Percentiles rank a stretch among this genome's conserved stretches.
These are phyloP conservation scores for Vigna radiata DNA, from an alignment of 306 rosid genomes.

Conservation along the genomic window DNA sequence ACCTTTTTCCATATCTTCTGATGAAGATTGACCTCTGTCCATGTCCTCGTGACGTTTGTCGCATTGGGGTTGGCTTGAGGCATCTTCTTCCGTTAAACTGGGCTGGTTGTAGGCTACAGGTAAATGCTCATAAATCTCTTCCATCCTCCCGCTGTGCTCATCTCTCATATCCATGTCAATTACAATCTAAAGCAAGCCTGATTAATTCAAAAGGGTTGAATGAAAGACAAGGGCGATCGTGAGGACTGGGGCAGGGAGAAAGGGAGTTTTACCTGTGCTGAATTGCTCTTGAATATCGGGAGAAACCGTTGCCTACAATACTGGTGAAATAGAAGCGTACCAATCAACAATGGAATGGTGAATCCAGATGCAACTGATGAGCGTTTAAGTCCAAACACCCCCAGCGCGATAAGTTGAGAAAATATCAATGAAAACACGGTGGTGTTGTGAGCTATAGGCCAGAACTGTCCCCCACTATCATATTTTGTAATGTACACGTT, in stretches of 20 bases:
- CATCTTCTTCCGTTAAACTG: slow-evolving; percentile 29
- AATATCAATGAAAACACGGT: slow-evolving; percentile 69
- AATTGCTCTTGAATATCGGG: slow-evolving; percentile 60
- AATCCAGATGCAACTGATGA: slow-evolving; percentile 87
- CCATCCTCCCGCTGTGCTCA: slow-evolving; percentile 64
- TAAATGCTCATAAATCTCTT: slow-evolving; percentile 60
- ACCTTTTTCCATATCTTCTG: slow-evolving; percentile 64
- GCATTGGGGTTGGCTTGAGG: slow-evolving; percentile 39
- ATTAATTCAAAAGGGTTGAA: slow-evolving; percentile 26
- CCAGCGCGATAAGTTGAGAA: slow-evolving; percentile 85
- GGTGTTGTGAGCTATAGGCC: slow-evolving; percentile 90
- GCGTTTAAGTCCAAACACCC: slow-evolving; percentile 78
- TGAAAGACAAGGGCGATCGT: background rate
- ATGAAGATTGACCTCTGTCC: slow-evolving; percentile 36
- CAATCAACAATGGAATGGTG: slow-evolving; percentile 75
- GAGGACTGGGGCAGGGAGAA: slow-evolving; percentile 15
- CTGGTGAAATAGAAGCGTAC: slow-evolving; percentile 82
- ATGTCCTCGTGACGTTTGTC: slow-evolving; percentile 39
- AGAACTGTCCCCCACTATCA: slow-evolving; percentile 74
- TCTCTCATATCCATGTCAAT: slow-evolving; percentile 84
- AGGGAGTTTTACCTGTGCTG: slow-evolving; percentile 76
- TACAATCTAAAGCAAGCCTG: slow-evolving; percentile 58
- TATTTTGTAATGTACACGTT: slow-evolving; percentile 81
- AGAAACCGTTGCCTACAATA: slow-evolving; percentile 87
- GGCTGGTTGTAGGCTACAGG: slow-evolving; percentile 70